Percentiles rank a stretch among this genome's conserved stretches.
Conservation (phyloP, 2,329 filamentous ascomycete species). For the Colletotrichum tabaci region DNA sequence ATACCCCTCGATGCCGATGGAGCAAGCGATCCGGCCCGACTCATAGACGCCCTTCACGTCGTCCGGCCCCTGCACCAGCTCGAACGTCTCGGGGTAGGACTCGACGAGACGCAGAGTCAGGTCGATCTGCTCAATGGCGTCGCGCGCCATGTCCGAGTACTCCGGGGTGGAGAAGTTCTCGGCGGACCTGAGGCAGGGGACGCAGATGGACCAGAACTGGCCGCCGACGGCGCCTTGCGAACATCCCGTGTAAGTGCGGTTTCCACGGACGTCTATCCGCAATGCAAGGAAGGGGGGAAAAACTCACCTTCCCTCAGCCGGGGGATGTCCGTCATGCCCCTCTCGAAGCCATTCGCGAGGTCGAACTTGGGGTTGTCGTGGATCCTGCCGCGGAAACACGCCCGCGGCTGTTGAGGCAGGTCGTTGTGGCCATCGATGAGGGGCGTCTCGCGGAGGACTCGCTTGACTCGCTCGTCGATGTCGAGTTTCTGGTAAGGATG, state of each 20-base stretch:
- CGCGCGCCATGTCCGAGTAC: conserved; percentile 44
- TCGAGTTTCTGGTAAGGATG: conserved; percentile 33
- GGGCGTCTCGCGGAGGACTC: conserved; percentile 47
- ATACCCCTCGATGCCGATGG: conserved; percentile 53
- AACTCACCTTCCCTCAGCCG: conserved; percentile 44
- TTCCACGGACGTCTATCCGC: too few relatives aligned
- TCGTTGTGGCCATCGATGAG: conserved; percentile 56
- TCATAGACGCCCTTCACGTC: conserved; percentile 49
- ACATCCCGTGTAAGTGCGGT: background rate
- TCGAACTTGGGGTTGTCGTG: conserved; percentile 53
- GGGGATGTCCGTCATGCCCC: conserved; percentile 52
- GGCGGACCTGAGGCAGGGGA: conserved; percentile 45
- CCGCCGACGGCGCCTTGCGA: conserved; percentile 47
- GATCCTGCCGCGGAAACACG: conserved; percentile 50
- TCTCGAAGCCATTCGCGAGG: conserved; percentile 49
- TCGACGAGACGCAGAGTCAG: conserved; percentile 46
- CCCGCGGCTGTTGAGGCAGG: conserved; percentile 48
- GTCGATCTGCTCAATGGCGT: conserved; percentile 46
- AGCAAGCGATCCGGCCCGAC: conserved; percentile 51
- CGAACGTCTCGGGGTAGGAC: conserved; percentile 45
- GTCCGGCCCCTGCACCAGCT: conserved; percentile 46
- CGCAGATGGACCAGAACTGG: conserved; percentile 51
- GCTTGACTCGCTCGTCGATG: conserved; percentile 49
- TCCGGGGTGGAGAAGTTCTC: conserved; percentile 47
- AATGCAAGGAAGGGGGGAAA: background rate